Conservation (phyloP, 2,329 filamentous ascomycete genomes). For the Hypoxylon sp. region DNA sequence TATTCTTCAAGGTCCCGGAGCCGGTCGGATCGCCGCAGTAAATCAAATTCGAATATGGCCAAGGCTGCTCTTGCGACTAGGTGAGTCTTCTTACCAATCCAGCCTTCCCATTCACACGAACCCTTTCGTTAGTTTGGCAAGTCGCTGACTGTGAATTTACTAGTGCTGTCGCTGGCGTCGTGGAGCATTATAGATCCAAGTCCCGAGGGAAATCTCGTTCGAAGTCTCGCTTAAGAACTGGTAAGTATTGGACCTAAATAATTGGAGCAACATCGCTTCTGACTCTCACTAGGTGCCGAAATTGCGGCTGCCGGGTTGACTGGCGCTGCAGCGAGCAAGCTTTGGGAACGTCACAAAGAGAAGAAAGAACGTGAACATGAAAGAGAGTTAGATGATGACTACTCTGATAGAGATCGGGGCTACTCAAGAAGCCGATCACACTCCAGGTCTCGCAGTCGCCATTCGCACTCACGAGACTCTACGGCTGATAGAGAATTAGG, state of each 20-base stretch:
- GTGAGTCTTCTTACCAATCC: constrained; percentile 43
- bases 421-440: constrained; percentile 59
- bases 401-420: constrained; percentile 57
- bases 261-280: constrained; percentile 16
- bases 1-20: constrained; percentile 63
- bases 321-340: constrained; percentile 70
- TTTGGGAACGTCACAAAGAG: constrained; percentile 72
- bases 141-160: constrained; percentile 31
- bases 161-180: constrained; percentile 68
- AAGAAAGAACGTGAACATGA: constrained; percentile 66
- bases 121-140: background rate
- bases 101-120: background rate
- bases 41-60: constrained; percentile 56
- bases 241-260: constrained; percentile 46
- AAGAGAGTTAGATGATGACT: constrained; percentile 54
- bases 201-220: constrained; percentile 58
- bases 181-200: constrained; percentile 69
- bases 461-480: constrained; percentile 63
- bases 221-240: constrained; percentile 60
- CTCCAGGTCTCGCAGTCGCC: constrained; percentile 55
- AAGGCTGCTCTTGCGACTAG: constrained; percentile 70
- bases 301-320: constrained; percentile 72
- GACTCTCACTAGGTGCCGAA: constrained; percentile 60
- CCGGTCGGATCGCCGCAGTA: constrained; percentile 55
- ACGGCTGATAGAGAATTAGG: constrained; percentile 75